These are phyloP conservation scores for Cyclotella choctawhatcheeana DNA, from an alignment of 108 stramenopile species.

Conservation along the genomic window DNA sequence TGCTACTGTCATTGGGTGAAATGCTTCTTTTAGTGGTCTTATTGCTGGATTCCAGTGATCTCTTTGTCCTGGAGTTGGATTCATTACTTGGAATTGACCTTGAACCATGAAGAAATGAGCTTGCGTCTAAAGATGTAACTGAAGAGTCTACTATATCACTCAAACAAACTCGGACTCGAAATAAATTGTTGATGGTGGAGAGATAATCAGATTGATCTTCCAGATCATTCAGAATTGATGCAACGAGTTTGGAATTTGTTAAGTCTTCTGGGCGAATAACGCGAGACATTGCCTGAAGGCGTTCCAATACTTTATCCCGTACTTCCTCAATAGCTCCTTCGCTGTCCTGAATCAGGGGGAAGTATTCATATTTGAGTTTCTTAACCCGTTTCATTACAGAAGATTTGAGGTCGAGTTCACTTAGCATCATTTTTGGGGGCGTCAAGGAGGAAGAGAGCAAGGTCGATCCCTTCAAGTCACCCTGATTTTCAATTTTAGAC, in stretches of 20 bases:
- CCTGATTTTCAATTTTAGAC: neutral
- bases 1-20: neutral
- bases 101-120: constrained; percentile 4
- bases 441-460: neutral
- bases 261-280: neutral
- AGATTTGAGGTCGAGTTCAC: constrained; percentile 5
- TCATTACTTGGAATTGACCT: neutral
- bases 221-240: constrained; percentile 34
- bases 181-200: constrained; percentile 20
- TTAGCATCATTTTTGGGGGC: neutral
- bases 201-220: constrained; percentile 33
- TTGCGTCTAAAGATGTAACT: neutral
- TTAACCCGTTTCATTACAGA: constrained; percentile 6
- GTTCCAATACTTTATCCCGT: constrained; percentile 13
- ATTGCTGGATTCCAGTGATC: neutral
- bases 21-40: neutral
- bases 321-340: constrained; percentile 4
- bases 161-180: constrained; percentile 27
- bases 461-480: neutral
- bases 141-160: constrained; percentile 1
- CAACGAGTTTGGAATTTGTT: constrained; percentile 13
- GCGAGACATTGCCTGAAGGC: constrained; percentile 18
- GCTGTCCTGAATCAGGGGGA: constrained; percentile 21
- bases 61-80: neutral
- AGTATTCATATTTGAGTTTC: constrained; percentile 22